Evolutionary conservation across 2,329 filamentous ascomycete genomes (phyloP), one percentile per base, ranked within the genome.

Genomic region (Chrysoporthe deuterocubensis): DNA sequence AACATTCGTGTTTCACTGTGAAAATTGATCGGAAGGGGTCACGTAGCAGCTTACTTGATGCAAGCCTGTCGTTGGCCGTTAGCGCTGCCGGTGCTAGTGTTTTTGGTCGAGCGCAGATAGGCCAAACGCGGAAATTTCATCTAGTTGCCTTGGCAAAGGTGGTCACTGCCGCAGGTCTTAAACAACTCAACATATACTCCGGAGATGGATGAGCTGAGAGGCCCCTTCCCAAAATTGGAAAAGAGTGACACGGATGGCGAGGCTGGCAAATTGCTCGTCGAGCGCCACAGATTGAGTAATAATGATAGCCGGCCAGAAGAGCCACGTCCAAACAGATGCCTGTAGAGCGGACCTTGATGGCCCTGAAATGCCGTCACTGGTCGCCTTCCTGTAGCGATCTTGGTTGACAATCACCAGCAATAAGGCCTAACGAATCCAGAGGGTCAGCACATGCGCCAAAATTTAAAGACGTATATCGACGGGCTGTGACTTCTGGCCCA

Each of bases 111-210:
- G 37, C 42, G 67, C 40, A 62, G 58, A 59, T 42, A 57, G 43
- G 57, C 26, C 62, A 58, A 34, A 48, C 61, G 63, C 50, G 46
- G 58, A 64, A 61, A 63, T 70, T 57, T 64, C 66, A 70, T 70
- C 66, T 68, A 70, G 59, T 43, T 46, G 46, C 54, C 64, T 61
- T 44, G 52, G 60, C 44, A 48, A 34, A 34, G n/a, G n/a, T 50
- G 44, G 48, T 40, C 48, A 26, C 52, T 54, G 66, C 43, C 40
- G 40, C 48, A 44, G 59, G 50, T 54, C 40, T 50, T 18, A 43
- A n/a, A 11, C 13, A 50, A 46, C n/a, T 43, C 57, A 61, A 54
- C 56, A 61, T 43, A 44, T 52, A 50, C 48, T 64, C 64, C 40
- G 59, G 26, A 58, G 57, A 40, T 59, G 57, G 68, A 62, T 62